These are phyloP conservation scores for Termitomyces titanicus DNA, from an alignment of 768 basidiomycete genomes.

Conservation along the genomic window DNA sequence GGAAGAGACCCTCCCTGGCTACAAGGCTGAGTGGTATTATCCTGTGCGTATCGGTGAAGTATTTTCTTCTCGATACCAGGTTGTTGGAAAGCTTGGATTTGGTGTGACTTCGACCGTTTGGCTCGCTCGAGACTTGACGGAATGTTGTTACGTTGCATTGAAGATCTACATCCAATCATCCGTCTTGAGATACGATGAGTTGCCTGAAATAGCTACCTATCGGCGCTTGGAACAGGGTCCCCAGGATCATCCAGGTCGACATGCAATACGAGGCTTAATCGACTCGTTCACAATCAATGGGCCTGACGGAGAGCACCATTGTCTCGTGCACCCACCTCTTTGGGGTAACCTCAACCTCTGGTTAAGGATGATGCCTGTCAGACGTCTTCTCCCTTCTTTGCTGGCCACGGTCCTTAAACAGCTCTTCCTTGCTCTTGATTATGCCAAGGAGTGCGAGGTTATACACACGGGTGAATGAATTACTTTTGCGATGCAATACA, in stretches of 20 bases:
- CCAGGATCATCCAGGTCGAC: neutral
- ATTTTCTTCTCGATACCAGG: conserved; percentile 24
- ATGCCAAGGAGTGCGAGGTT: conserved; percentile 8
- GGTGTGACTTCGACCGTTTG: conserved; percentile 20
- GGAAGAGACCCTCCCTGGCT: conserved; percentile 23
- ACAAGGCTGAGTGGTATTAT: conserved; percentile 19
- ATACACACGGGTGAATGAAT: conserved; percentile 15
- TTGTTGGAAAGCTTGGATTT: conserved; percentile 30
- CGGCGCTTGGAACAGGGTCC: neutral
- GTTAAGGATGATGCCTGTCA: neutral
- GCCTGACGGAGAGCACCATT: neutral
- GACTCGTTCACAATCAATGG: neutral
- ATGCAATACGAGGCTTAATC: neutral
- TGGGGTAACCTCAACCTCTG: neutral
- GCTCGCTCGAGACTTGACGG: conserved; percentile 22
- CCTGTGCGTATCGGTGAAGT: conserved; percentile 29
- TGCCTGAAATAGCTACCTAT: neutral
- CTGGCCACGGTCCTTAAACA: neutral
- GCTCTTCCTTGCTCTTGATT: conserved; percentile 14
- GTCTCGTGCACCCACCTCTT: conserved; percentile 1
- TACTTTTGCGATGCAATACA: neutral
- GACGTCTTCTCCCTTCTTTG: neutral
- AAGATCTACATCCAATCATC: conserved; percentile 11
- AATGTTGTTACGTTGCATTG: conserved; percentile 10
- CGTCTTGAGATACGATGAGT: neutral